phyloP scores from a whole-genome alignment of 768 basidiomycete genomes.

The Ramaria sp. region DNA sequence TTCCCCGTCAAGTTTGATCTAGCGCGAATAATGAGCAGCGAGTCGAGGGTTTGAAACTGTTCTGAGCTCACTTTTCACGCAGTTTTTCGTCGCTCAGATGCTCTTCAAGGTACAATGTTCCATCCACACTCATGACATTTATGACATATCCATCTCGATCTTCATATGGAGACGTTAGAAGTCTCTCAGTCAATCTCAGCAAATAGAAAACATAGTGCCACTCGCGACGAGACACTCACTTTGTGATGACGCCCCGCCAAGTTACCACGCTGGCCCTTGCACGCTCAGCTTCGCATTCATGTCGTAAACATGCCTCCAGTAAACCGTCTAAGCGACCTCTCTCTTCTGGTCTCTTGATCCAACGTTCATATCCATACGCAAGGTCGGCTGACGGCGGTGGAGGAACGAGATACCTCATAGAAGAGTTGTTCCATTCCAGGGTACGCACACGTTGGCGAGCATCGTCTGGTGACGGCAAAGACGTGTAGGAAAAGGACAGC shows the following conservation, averaged over 20 bases:
- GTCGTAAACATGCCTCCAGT: constrained; percentile 43
- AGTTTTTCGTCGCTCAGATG: constrained; percentile 50
- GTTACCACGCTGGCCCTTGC: constrained; percentile 21
- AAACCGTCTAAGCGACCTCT: constrained; percentile 59
- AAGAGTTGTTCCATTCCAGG: constrained; percentile 56
- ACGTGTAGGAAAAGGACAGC: constrained; percentile 62
- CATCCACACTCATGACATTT: constrained; percentile 70
- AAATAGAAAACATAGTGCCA: constrained; percentile 12
- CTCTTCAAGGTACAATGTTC: constrained; percentile 67
- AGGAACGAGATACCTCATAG: constrained; percentile 58
- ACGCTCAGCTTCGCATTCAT: constrained; percentile 25
- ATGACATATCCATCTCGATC: constrained; percentile 69
- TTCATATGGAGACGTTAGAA: constrained; percentile 77
- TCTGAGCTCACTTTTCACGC: constrained; percentile 42
- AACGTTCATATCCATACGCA: constrained; percentile 59
- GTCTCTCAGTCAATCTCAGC: constrained; percentile 33
- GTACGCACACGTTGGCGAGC: constrained; percentile 20
- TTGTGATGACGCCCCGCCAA: constrained; percentile 83
- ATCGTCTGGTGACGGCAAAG: constrained; percentile 12
- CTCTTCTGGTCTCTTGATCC: constrained; percentile 57
- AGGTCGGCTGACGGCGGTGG: constrained; percentile 62
- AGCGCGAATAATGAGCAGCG: neutral
- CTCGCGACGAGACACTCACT: constrained; percentile 32
- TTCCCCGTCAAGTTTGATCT: constrained; percentile 60
- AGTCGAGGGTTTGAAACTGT: constrained; percentile 13